A percentile compares a stretch with the other conserved stretches of the same genome.
phyloP scores from a whole-genome alignment of 106 monocot species.

The Platanthera guangdongensis region DNA sequence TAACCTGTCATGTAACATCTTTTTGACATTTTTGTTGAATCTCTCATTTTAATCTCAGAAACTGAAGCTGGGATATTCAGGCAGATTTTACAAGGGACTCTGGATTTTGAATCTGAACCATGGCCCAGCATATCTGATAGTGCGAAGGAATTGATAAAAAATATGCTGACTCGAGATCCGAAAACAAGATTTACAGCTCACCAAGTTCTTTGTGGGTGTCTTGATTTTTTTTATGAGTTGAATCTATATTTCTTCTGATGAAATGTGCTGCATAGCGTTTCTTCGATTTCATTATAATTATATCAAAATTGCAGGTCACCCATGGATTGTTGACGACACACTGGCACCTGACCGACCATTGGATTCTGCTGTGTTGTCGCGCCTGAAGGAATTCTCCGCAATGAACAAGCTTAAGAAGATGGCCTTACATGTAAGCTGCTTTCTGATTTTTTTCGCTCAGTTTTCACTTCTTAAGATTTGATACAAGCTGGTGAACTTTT shows the following conservation, averaged over 20 bases:
- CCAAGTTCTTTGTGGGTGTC: slow-evolving; percentile 66
- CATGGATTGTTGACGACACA: slow-evolving; percentile 68
- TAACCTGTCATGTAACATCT: background rate
- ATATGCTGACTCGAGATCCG: slow-evolving; percentile 72
- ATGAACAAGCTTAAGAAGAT: slow-evolving; percentile 52
- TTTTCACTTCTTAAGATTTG: background rate
- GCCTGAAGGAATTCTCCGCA: slow-evolving; percentile 66
- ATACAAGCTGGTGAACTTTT: too few relatives aligned
- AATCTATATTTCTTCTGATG: background rate
- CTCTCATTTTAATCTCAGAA: slow-evolving; percentile 28
- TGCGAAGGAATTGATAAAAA: slow-evolving; percentile 77
- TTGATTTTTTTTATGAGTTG: background rate
- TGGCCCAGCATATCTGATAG: slow-evolving; percentile 79
- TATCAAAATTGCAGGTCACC: slow-evolving; percentile 35
- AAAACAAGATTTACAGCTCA: slow-evolving; percentile 68
- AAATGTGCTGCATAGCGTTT: background rate
- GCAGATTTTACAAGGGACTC: slow-evolving; percentile 44
- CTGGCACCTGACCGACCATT: slow-evolving; percentile 61
- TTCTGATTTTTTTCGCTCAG: background rate
- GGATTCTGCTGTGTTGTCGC: slow-evolving; percentile 72
- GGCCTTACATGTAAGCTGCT: slow-evolving; percentile 42
- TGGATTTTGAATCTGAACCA: slow-evolving; percentile 85
- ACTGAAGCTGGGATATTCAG: slow-evolving; percentile 64
- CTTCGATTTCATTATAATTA: background rate
- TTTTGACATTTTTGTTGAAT: slow-evolving; percentile 2